Conservation (phyloP, 2,329 filamentous ascomycete species). For the Phoma sp. region DNA sequence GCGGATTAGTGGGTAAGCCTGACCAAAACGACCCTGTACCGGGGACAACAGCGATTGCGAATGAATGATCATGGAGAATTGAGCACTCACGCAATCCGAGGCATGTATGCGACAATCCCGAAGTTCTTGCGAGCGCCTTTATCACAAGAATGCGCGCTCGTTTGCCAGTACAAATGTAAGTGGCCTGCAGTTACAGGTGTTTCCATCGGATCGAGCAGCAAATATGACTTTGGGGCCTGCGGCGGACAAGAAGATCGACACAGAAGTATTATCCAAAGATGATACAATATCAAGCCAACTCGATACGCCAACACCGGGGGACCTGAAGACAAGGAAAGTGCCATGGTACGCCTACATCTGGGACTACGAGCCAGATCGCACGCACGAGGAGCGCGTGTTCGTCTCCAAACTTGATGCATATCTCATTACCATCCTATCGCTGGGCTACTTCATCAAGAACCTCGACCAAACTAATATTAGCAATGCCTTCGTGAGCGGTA, state of each 20-base stretch:
- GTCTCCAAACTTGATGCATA: conserved; percentile 31
- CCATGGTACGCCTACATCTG: conserved; percentile 37
- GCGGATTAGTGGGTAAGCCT: neutral
- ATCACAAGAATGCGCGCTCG: neutral
- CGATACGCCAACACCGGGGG: neutral
- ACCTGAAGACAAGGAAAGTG: conserved; percentile 14
- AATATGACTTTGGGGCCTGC: conserved; percentile 6
- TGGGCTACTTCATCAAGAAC: conserved; percentile 36
- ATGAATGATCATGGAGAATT: neutral
- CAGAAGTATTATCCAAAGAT: conserved; percentile 2
- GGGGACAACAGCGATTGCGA: neutral
- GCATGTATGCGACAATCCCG: conserved; percentile 19
- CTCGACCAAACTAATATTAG: conserved; percentile 36
- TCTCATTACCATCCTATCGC: conserved; percentile 29
- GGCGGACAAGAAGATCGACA: conserved; percentile 1
- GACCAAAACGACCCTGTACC: neutral
- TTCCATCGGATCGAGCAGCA: neutral
- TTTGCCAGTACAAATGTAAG: conserved; percentile 9
- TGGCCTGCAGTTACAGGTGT: neutral
- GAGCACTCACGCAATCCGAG: conserved; percentile 20
- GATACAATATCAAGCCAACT: conserved; percentile 1
- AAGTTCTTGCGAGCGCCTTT: neutral
- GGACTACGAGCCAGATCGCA: conserved; percentile 36
- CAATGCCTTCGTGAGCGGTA: conserved; percentile 34
- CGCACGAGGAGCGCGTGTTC: conserved; percentile 28